A percentile compares a stretch with the other conserved stretches of the same genome.
Evolutionary conservation across 768 basidiomycete species (phyloP).

Genomic region (Mycena capillaripes): DNA sequence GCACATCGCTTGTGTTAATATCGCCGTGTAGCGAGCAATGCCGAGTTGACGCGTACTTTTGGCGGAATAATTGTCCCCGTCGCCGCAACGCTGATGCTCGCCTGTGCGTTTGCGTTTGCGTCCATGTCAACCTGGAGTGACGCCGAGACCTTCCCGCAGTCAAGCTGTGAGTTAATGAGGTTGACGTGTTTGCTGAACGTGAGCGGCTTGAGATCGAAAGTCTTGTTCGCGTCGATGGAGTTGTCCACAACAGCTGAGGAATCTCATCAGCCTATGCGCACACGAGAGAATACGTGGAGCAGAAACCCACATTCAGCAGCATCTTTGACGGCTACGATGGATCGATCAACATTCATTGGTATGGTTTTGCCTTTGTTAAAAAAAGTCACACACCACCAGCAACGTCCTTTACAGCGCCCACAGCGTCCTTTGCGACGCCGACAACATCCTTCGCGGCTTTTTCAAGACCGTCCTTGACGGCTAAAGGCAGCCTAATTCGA

Average conservation of each 20-base stretch:
- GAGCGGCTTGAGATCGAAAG: slow-evolving; percentile 23
- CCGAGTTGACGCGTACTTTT: no score
- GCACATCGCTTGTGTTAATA: no score
- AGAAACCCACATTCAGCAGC: background rate
- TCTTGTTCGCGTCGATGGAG: slow-evolving; percentile 18
- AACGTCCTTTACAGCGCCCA: background rate
- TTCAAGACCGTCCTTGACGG: slow-evolving; percentile 4
- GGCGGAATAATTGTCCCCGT: slow-evolving; percentile 48
- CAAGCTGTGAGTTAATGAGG: slow-evolving; percentile 18
- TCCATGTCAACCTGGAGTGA: slow-evolving; percentile 27
- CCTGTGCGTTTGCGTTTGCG: slow-evolving; percentile 27
- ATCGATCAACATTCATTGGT: no score
- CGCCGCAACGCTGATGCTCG: slow-evolving; percentile 38
- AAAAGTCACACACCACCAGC: no score
- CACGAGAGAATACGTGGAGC: no score
- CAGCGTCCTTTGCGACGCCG: background rate
- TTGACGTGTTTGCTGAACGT: slow-evolving; percentile 30
- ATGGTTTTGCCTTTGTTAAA: no score
- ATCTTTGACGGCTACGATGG: background rate
- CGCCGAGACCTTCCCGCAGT: background rate
- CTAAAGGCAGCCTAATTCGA: background rate
- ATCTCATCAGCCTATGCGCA: no score
- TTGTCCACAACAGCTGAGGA: slow-evolving; percentile 5
- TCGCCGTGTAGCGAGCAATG: no score
- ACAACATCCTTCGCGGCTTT: background rate